Evolutionary conservation across 805 yeast species (phyloP), one percentile per base, ranked within the genome.

Genomic region (Yamadazyma sp.): DNA sequence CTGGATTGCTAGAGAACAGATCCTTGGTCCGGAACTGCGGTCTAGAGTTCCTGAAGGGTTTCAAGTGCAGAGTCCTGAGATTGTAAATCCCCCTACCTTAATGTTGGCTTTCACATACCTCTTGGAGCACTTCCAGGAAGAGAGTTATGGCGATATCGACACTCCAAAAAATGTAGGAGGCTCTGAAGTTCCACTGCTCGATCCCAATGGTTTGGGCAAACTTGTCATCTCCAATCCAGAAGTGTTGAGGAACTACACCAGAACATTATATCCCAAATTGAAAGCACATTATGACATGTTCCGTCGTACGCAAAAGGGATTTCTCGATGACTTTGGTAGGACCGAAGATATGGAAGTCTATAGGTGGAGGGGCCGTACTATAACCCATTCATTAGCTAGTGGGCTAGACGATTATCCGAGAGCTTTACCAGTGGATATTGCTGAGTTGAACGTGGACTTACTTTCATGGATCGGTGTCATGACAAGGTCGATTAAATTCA

Each of bases 401-500:
- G 99, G 99, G 0, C 59, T 93, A 24, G 99, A 93, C 60, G 99
- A 93, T 55, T 93, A 90, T 54, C 99, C 99, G 23, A 76, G 99
- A 45, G 82, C 89, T 1, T 64, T 68, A 18, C 77, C 75, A 5
- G 91, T 95, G 2, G 96, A 88, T 58, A 71, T 81, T 27, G 95
- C 95, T 1, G 99, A 93, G 61, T 68, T 93, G 33, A 84, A 93
- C 51, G 93, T 93, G 21, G 99, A 93, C 55, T 68, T 91, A 40
- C 63, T 91, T 32, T 73, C 95, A 4, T 93, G 99, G 99, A 78
- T 93, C 42, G 98, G 96, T 11, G 82, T 85, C 5, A 88, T 91
- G 95, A 77, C 96, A 0, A 73, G 81, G 47, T 78, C 95, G 0
- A 81, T 93, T 80, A 76, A 75, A 47, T 71, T 75, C 37, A 77